Evolutionary conservation across 225 moss, liverwort and hornwort genomes (phyloP), one percentile per base, ranked within the genome.

Genomic region (Pleurozium schreberi): DNA sequence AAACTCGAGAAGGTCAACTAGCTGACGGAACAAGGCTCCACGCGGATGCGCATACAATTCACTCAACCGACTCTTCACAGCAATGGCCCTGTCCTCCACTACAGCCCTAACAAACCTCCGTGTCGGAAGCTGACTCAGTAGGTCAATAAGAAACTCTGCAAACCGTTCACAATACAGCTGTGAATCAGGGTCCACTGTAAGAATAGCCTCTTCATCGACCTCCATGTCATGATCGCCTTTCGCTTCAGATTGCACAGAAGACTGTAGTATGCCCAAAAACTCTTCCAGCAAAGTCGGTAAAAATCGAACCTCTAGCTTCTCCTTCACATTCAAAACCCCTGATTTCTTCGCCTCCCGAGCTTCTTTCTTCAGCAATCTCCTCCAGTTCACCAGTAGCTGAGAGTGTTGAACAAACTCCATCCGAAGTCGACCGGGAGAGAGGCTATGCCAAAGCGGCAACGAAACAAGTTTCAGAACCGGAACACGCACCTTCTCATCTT

Each of bases 81-180:
- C 89, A 76, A 99, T 92, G 81, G 93, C 97, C 75, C 90, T 90
- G 88, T 99, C 99, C 89, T 97, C 95, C 84, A 97, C 96, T 87
- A 99, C 87, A 85, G 99, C 97, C 95, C 95, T 93, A 83, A 98
- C 90, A 91, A 94, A 98, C 88, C 97, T 94, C 85, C 98, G 87
- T 11, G 98, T 98, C 68, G 96, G 96, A 86, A 99, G 93, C 90
- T 99, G 98, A 93, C 98, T 99, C 27, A 97, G 90, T 61, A 99
- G 94, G 91, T 99, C 98, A 89, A 99, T 96, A 66, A 99, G 91
- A 91, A 99, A 99, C 93, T 99, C 98, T 78, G 95, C 91, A 89
- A 97, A 99, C 50, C 98, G 97, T 92, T 99, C 98, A 93, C 98
- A 97, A 61, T 96, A 99, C 18, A 99, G 94, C 91, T 96, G 93